Evolutionary conservation across 768 basidiomycete species (phyloP).

Genomic region (Suillus brevipes): DNA sequence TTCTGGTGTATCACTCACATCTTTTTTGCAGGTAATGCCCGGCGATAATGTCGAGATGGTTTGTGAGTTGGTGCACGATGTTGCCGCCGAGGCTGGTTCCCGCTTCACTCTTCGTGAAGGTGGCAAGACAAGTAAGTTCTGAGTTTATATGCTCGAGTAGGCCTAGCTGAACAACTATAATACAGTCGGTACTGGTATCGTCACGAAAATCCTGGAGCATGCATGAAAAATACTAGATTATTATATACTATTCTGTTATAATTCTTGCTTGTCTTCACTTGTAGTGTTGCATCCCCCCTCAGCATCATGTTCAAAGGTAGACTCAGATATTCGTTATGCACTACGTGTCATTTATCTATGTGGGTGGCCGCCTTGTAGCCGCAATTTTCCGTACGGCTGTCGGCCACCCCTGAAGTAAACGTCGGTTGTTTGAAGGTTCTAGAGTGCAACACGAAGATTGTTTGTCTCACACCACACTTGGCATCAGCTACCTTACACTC

Average conservation of each 20-base stretch:
- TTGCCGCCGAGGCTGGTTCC: constrained; percentile 86
- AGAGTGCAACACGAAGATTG: neutral
- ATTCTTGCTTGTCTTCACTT: constrained; percentile 16
- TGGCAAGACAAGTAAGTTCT: constrained; percentile 78
- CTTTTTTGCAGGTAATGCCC: constrained; percentile 75
- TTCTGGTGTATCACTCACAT: constrained; percentile 3
- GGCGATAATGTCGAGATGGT: constrained; percentile 97
- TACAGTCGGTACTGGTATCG: constrained; percentile 89
- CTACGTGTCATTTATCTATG: neutral
- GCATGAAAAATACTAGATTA: constrained; percentile 22
- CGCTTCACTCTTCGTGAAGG: constrained; percentile 93
- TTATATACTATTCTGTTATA: constrained; percentile 21
- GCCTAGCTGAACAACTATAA: constrained; percentile 16
- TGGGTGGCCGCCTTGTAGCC: neutral
- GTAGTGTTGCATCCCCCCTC: constrained; percentile 23
- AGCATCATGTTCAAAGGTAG: constrained; percentile 20
- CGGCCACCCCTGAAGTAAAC: constrained; percentile 9
- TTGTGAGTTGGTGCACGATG: constrained; percentile 78
- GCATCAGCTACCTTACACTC: constrained; percentile 1
- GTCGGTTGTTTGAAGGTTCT: constrained; percentile 7
- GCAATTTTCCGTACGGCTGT: neutral
- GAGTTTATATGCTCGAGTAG: neutral
- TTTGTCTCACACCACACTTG: constrained; percentile 13
- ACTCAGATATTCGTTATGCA: neutral
- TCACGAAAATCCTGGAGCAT: constrained; percentile 75